Evolutionary conservation across 106 monocot genomes (phyloP), one percentile per base, ranked within the genome.

Genomic region (Dendrobium huoshanense): DNA sequence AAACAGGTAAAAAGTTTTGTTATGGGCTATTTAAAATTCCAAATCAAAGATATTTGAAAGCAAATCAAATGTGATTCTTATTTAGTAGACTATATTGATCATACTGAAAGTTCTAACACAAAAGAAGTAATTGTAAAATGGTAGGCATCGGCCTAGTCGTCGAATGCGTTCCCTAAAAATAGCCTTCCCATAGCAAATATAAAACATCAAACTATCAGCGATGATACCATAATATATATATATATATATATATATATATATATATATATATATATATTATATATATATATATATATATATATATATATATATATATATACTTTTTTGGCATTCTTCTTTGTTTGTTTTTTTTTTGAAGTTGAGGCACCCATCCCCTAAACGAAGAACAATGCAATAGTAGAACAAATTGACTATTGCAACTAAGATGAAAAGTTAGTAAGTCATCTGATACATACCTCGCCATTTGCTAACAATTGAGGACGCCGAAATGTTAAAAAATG

Each of bases 401-500:
- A 15, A 41, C 40, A 73, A 17, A 74, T 44, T 74, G 74, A 74
- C 19, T 37, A 72, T 42, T 44, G n/a, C 1, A 74, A 44, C 74
- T 51, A 44, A 18, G 10, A 85, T 24, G 41, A 27, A 40, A 61
- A 70, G 65, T 25, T 37, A 81, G 1, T 48, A 13, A 55, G 41
- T 40, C 41, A 67, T 55, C 22, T n/a, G 16, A 81, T 37, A 61
- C 87, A 88, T 88, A 99, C 99, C 99, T 27, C 99, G 95, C 99
- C 99, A 99, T 84, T 99, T 99, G 84, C 99, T 99, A 83, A 99
- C 99, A 82, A 99, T 90, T 80, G 99, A 99, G 17, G 99, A 99
- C 55, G 99, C 99, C 54, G 99, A 99, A 74, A 99, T 99, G 84
- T 99, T 99, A 79, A 99, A 99, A 83, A 99, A 99, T 0, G 99